Evolutionary conservation across 345 rosid genomes (phyloP), one percentile per base, ranked within the genome.

Genomic region (Lepidium sativum): DNA sequence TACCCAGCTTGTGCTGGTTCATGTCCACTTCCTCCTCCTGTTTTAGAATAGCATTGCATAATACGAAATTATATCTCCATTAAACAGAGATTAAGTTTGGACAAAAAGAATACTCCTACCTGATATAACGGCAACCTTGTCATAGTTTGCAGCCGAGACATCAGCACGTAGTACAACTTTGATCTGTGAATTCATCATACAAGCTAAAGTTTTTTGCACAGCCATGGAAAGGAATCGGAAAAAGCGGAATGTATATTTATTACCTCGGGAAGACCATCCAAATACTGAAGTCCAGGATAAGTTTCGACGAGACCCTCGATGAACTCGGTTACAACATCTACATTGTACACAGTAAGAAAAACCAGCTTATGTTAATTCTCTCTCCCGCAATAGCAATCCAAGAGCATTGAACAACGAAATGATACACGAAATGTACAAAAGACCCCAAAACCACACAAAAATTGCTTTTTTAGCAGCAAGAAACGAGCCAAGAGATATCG

Each of bases 1-100:
- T 76, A 91, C 43, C 97, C 97, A 79, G 97, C 84, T 27, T 86
- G 89, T 34, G 97, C 94, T 68, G 97, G 97, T 54, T 91, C 97
- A 80, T 91, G 97, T 39, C 96, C 97, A 50, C 97, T 91, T 71
- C 97, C 96, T 9, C 97, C 96, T 48, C 97, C 97, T 91, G 61
- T 45, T 61, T 54, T 39, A 72, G 27, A 47, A 62, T 25, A n/a
- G 40, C 16, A 75, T 38, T 37, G 34, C 33, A 40, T 59, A 49
- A 59, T 6, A 49, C 12, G 0, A 31, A 59, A n/a, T 32, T 2
- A 17, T 11, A 49, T 39, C 72, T 31, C 43, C 31, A 39, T 1
- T 6, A n/a, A 35, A 29, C 20, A 51, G 0, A 50, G 2, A 16
- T 27, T 11, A 41, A 9, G 18, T 18, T 40, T 18, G n/a, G 32